Evolutionary conservation across 1,284 basidiomycete genomes (phyloP), one percentile per base, ranked within the genome.

Genomic region (Ceratobasidium theobromae): DNA sequence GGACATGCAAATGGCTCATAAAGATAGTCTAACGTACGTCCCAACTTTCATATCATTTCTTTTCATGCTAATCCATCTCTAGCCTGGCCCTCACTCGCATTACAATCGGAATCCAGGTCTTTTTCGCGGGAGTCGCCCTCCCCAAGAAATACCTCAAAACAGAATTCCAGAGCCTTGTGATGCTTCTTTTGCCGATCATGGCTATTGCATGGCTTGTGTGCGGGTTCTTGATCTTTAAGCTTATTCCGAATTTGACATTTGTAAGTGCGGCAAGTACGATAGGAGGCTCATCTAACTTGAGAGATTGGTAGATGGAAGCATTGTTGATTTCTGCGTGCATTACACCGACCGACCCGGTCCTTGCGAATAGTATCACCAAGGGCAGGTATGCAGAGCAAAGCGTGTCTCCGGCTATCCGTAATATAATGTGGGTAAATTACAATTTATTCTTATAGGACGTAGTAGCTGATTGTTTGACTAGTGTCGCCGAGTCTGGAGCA

Each of bases 101-200:
- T 9, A 48, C 43, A 5, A 65, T 65, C 23, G 62, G 62, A 14
- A 65, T 65, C 25, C 62, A 65, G 28, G 62, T 65, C 3, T 54
- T 65, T 14, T 65, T 65, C 25, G 62, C 62, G 5, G 62, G 62
- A 1, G 52, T 65, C 16, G 51, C 49, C 8, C 62, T 65, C 5
- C 62, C 62, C 4, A 65, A 65, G 41, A 65, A 65, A 32, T 65
- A 65, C 40, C 51, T 65, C 16, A 65, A 65, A 41, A 43, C 52
- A 45, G 49, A 65, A 41, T 65, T 65, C 48, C 62, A 65, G 23
- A 45, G 38, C 35, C 51, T 65, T 23, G 38, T 65, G 23, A 25
- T 65, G 40, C 28, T 65, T n/a, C 21, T 65, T 8, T 16, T 65
- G 28, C 62, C 62, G 14, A 54, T 65, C 23, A 65, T 65, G 62